Base-by-base conservation (phyloP, 1,284 basidiomycete species). In the Prillingera fragicola region DNA sequence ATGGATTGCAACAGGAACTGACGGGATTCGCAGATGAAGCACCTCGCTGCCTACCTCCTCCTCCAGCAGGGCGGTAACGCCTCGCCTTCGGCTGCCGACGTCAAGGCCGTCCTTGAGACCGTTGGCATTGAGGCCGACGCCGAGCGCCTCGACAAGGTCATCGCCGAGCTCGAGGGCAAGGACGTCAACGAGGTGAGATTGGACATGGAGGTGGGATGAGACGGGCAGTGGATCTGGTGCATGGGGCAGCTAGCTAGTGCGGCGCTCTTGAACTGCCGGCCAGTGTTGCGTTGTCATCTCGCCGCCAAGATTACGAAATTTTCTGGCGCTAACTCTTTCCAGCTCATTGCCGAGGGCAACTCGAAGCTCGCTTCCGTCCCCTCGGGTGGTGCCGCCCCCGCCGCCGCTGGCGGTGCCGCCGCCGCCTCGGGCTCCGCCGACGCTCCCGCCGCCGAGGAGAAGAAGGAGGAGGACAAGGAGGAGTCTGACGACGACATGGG, bases 31-130 rank as follows among this genome's bases (percentile, higher is more conserved):
- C 56, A 89, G 85, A 94, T 95, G 90, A 88, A 89, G 79, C 80
- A 94, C 76, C 79, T 98, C 76, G 94, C 92, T 77, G 90, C 89
- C 62, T 98, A 96, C 80, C 82, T 99, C 60, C 88, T 99, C 73
- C 89, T 97, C 76, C 85, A 87, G 74, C 81, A 84, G 71, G 95
- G 90, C 63, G 95, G 95, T 56, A 96, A 97, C 73, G 60, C 81
- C 65, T 82, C 80, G 57, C 95, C 95, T 57, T 83, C 85, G 49
- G 87, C 88, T 52, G 80, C 72, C 43, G 94, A 97, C 74, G 79
- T 99, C 77, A 92, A 84, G 78, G 82, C 82, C 62, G 82, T 98
- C 66, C 84, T 99, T 59, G 74, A 72, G 56, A 78, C 84, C 52
- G 94, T 91, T 65, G 90, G 87, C 62, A 84, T 96, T 65, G 90